phyloP scores from a whole-genome alignment of 169 alveolate species.

The Eimeria mitis region DNA sequence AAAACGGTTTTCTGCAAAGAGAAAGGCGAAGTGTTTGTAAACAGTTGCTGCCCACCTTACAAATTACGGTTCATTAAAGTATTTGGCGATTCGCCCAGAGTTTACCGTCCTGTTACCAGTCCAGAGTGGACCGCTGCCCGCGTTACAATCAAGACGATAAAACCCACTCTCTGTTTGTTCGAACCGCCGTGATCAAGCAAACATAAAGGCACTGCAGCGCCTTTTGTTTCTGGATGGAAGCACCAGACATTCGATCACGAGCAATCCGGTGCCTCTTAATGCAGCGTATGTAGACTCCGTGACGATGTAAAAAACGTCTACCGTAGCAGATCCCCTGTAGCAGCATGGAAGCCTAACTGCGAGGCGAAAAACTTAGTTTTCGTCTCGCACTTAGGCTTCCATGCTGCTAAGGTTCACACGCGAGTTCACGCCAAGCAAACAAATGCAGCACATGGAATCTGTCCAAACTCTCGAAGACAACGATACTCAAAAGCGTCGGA shows the following conservation, averaged over 20 bases:
- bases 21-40: not conserved
- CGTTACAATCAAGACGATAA: not conserved
- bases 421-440: not conserved
- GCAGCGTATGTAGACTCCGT: not conserved
- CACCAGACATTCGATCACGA: not conserved
- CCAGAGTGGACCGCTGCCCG: not conserved
- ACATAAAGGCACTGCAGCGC: not conserved
- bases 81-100: not conserved
- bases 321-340: not conserved
- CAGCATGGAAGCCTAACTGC: not conserved
- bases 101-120: not conserved
- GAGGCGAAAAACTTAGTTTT: not conserved
- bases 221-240: not conserved
- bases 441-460: not conserved
- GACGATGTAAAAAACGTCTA: not conserved
- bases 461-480: not conserved
- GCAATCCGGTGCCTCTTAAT: not conserved
- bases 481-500: not conserved
- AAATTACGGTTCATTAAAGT: not conserved
- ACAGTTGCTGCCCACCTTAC: not conserved
- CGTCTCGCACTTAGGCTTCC: too few relatives aligned
- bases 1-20: too few relatives aligned
- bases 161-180: not conserved
- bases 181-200: not conserved
- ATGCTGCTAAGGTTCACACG: not conserved